Percentiles rank a stretch among this genome's conserved stretches.
Conservation (phyloP, 2,329 filamentous ascomycete genomes). For the Trichoderma sp. region DNA sequence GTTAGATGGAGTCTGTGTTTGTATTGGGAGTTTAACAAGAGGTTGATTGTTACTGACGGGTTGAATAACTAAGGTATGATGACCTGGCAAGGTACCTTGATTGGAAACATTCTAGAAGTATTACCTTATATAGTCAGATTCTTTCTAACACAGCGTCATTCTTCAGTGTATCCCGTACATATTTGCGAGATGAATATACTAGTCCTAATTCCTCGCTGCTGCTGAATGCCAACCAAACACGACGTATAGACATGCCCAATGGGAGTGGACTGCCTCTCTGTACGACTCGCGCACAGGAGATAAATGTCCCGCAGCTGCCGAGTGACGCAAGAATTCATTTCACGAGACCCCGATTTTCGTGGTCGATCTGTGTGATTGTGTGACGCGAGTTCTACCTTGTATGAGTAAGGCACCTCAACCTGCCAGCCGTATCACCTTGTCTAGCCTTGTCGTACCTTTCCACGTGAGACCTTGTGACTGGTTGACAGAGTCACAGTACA, state of each 20-base stretch:
- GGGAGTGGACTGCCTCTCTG: not conserved
- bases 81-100: too few species aligned
- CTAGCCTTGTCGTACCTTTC: not conserved
- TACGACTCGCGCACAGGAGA: not conserved
- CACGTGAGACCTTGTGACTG: not conserved
- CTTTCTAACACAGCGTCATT: too few species aligned
- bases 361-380: not conserved
- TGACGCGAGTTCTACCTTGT: not conserved
- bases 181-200: too few species aligned
- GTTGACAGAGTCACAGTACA: not conserved
- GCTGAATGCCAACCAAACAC: too few species aligned
- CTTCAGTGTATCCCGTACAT: too few species aligned
- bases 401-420: not conserved
- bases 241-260: not conserved
- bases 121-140: too few species aligned
- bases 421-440: not conserved
- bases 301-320: constrained; percentile 13
- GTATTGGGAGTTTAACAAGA: not conserved
- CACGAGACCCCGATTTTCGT: not conserved
- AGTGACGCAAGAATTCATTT: constrained; percentile 1
- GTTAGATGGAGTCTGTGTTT: constrained; percentile 11
- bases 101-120: not conserved
- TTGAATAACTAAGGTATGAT: too few species aligned
- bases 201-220: too few species aligned
- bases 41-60: not conserved